Evolutionary conservation across 305 asterid genomes (phyloP).

Genomic region (Solanum chacoense): DNA sequence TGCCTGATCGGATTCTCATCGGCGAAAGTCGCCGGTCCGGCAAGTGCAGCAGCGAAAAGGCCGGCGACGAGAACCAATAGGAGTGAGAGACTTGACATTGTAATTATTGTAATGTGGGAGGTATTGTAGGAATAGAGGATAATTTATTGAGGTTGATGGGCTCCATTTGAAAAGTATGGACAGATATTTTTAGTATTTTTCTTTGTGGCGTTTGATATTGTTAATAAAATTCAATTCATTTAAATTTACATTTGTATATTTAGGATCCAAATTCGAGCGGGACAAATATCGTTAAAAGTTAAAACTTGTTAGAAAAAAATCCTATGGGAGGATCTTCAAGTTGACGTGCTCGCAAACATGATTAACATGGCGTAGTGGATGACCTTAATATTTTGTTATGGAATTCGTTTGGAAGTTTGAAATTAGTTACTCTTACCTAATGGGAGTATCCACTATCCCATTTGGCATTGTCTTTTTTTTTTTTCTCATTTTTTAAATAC

Average conservation of each 20-base stretch:
- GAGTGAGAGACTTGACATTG: slow-evolving; percentile 35
- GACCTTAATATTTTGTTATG: not conserved
- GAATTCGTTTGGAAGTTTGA: not conserved
- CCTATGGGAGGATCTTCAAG: not conserved
- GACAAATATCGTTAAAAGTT: not conserved
- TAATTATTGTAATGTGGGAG: not conserved
- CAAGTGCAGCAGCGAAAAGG: slow-evolving; percentile 27
- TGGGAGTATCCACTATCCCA: not conserved
- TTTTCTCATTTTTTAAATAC: not conserved
- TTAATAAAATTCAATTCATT: too few relatives aligned
- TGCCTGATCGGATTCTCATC: slow-evolving; percentile 71
- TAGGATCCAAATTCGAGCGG: not conserved
- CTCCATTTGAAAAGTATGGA: not conserved
- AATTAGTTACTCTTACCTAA: not conserved
- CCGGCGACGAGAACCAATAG: slow-evolving; percentile 15
- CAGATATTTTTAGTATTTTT: not conserved
- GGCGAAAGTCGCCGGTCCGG: slow-evolving; percentile 17
- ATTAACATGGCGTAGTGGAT: not conserved
- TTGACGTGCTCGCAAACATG: not conserved
- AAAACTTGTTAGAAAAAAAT: not conserved
- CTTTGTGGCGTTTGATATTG: not conserved
- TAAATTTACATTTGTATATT: too few relatives aligned
- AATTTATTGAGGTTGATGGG: not conserved
- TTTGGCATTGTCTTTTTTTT: not conserved
- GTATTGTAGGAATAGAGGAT: not conserved